Base-by-base conservation (phyloP, 768 basidiomycete species). In the Asterophora lycoperdoides region DNA sequence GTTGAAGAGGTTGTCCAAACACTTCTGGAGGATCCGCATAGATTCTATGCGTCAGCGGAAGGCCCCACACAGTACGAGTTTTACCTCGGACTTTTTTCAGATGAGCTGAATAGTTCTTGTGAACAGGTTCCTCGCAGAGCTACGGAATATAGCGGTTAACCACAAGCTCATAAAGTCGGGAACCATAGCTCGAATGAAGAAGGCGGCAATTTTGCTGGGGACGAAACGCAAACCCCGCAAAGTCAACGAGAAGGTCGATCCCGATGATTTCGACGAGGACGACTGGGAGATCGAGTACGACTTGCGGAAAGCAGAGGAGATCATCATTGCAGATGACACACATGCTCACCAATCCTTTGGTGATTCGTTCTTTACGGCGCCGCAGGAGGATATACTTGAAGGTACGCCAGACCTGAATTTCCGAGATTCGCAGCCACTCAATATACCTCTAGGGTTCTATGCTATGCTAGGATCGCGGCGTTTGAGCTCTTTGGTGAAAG, bases 311-410 rank as follows among this genome's bases (percentile, higher is more conserved):
- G 80, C 91, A 0, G 73, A 73, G 38, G 77, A 89, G 58, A 81
- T 93, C 7, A 79, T 90, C 20, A 78, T 96, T 40, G 87, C 89
- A 3, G 94, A 99, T 62, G 92, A 96, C 60, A 84, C 83, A 8
- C 86, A 89, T 42, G 72, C 84, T 4, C 81, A 85, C 57, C 85
- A 89, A 53, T 72, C 85, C 10, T 96, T 96, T 61, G 83, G 84
- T 4, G 82, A 84, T 38, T 75, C 77, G 2, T 70, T 95, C 13
- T 89, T 84, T 60, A 79, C 78, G 2, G 89, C 87, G 8, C 88
- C 90, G 0, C 89, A 95, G 65, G 94, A 98, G 63, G 92, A 95
- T 56, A 73, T 91, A 7, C 73, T 98, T 9, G 95, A 98, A 80
- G 77, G 84, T 89, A 54, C 11, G 54, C 7, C 2, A 26, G 1